Percentiles rank a stretch among this genome's conserved stretches.
phyloP scores from a whole-genome alignment of 202 grass and related monocot species.

The Zoysia matrella region DNA sequence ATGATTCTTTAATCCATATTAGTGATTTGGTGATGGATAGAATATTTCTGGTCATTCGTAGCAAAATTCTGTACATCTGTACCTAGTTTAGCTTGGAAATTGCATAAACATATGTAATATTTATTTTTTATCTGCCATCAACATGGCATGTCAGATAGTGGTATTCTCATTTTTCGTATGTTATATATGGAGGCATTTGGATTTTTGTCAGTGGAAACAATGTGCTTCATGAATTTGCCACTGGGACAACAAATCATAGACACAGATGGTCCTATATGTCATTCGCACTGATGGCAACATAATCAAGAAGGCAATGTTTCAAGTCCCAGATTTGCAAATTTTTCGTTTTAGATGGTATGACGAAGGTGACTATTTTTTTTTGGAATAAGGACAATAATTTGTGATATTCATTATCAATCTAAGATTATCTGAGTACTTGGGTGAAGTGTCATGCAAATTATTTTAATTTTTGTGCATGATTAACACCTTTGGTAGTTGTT shows the following conservation, averaged over 20 bases:
- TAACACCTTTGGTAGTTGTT: conserved; percentile 1
- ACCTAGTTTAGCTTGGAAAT: not conserved
- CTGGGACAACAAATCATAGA: no score
- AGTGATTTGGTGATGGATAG: not conserved
- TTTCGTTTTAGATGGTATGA: not conserved
- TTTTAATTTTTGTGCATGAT: conserved; percentile 25
- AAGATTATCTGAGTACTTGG: conserved; percentile 16
- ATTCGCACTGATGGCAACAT: no score
- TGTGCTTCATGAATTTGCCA: no score
- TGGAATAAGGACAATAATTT: not conserved
- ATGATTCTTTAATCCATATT: not conserved
- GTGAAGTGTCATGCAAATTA: conserved; percentile 9
- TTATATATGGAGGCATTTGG: not conserved
- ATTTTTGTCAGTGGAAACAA: no score
- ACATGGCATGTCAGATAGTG: conserved; percentile 14
- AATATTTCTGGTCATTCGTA: not conserved
- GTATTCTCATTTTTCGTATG: conserved; percentile 1
- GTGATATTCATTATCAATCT: conserved; percentile 4
- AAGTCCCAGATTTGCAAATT: no score
- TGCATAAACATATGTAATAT: conserved; percentile 7
- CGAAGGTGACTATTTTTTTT: not conserved
- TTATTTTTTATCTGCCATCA: conserved; percentile 3
- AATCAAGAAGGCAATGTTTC: no score
- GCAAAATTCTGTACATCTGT: not conserved
- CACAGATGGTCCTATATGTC: no score